A percentile compares a stretch with the other conserved stretches of the same genome.
Evolutionary conservation across 2,329 filamentous ascomycete genomes (phyloP).

Genomic region (Ophiostoma sp.): DNA sequence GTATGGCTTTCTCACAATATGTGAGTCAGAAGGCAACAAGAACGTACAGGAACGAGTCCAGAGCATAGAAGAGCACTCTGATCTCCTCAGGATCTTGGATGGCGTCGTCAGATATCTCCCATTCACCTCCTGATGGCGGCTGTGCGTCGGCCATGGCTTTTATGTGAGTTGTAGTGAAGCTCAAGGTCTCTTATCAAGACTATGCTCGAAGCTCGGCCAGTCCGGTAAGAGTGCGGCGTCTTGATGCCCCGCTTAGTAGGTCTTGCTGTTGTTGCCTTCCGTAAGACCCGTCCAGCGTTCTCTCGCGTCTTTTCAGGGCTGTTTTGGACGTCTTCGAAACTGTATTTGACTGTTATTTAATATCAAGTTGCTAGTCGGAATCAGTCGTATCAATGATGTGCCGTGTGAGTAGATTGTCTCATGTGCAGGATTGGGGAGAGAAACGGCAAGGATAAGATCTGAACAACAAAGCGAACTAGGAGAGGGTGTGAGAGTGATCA

Average conservation of each 20-base stretch:
- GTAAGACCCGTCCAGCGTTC: not conserved
- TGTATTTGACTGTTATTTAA: not conserved
- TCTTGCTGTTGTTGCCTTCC: not conserved
- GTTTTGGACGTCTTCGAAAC: not conserved
- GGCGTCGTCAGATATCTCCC: conserved; percentile 26
- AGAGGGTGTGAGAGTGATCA: not conserved
- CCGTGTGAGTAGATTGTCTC: not conserved
- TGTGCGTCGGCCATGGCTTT: not conserved
- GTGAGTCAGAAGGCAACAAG: not conserved
- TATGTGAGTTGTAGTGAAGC: not conserved
- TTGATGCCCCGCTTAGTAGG: not conserved
- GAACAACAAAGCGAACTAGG: not conserved
- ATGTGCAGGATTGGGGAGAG: not conserved
- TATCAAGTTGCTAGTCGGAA: not conserved
- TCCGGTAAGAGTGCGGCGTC: not conserved
- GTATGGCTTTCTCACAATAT: not conserved
- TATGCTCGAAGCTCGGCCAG: not conserved
- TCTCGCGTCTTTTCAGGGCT: not conserved
- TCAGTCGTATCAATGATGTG: not conserved
- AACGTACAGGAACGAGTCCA: conserved; percentile 87
- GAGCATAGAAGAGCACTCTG: conserved; percentile 73
- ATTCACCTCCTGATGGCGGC: conserved; percentile 6
- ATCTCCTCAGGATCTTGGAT: conserved; percentile 72
- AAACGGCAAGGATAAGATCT: not conserved
- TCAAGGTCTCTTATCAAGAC: not conserved